Base-by-base conservation (phyloP, 805 yeast genomes). In the Candida silvicultrix region DNA sequence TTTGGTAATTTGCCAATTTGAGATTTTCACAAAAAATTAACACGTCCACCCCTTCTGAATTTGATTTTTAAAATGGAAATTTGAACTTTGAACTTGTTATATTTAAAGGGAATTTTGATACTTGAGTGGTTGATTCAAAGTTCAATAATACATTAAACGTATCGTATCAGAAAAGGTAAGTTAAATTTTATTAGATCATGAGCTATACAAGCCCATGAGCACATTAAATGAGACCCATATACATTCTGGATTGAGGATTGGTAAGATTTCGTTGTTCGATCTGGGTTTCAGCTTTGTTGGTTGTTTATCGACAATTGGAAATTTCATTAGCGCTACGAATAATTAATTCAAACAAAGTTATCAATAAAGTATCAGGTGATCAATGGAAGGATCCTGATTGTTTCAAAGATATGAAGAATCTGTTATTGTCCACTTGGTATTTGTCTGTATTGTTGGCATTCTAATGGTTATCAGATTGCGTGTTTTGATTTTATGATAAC, bases 21-120 rank as follows among this genome's bases (percentile, higher is more conserved):
- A 9, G 21, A 34, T 18, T 34, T 34, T 18, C 37, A 34, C 14
- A 21, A n/a, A 37, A 37, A 37, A 37, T 37, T 37, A 37, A 37
- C 39, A 37, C 39, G 39, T 37, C 39, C 39, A 37, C 39, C 39
- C 39, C 39, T 37, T 37, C 25, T 37, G 39, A 37, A 20, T 20
- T 35, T 16, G 39, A 37, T 14, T 37, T 37, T 31, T 14, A 15
- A 31, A 15, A 15, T 31, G 35, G 18, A 31, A n/a, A 8, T 32
- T 32, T 28, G 31, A 28, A 28, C 31, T 28, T 28, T 28, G 31
- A 28, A 32, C 36, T n/a, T 32, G 18, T 32, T 15, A 35, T 15
- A 35, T 35, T 35, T 35, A 19, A 35, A 35, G 38, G 38, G 38
- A 35, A 35, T 35, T 35, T 35, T 35, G n/a, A 16, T 11, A 20